Evolutionary conservation across 2,329 filamentous ascomycete species (phyloP).

Genomic region (Balansia obtecta): DNA sequence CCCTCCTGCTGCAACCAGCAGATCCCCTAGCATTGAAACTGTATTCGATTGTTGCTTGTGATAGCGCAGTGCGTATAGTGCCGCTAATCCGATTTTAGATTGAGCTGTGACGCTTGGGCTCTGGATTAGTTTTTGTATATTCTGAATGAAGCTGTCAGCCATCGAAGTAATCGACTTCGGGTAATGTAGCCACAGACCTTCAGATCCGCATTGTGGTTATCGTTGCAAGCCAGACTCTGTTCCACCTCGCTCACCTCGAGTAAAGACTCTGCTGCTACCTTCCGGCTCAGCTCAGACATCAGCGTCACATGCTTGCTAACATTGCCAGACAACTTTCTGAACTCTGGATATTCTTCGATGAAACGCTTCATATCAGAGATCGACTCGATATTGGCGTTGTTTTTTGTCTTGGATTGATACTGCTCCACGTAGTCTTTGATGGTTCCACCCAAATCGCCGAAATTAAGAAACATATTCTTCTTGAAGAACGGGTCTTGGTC

Average conservation of each 20-base stretch:
- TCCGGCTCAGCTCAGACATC: slow-evolving; percentile 82
- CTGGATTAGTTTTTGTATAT: slow-evolving; percentile 75
- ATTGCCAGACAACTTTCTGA: slow-evolving; percentile 91
- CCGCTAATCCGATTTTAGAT: slow-evolving; percentile 80
- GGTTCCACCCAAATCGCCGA: slow-evolving; percentile 86
- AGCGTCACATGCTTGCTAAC: slow-evolving; percentile 97
- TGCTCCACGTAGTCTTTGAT: slow-evolving; percentile 98
- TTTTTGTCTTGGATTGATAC: slow-evolving; percentile 96
- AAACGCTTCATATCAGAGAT: slow-evolving; percentile 99
- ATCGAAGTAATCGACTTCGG: not conserved
- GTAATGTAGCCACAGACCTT: slow-evolving; percentile 43
- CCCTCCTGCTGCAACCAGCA: slow-evolving; percentile 73
- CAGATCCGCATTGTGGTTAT: slow-evolving; percentile 85
- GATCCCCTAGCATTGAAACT: slow-evolving; percentile 72
- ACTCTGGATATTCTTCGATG: slow-evolving; percentile 97
- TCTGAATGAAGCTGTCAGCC: slow-evolving; percentile 33
- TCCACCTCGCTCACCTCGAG: slow-evolving; percentile 97
- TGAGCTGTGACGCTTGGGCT: slow-evolving; percentile 63
- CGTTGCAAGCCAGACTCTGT: slow-evolving; percentile 92
- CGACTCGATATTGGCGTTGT: slow-evolving; percentile 88
- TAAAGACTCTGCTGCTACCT: slow-evolving; percentile 73
- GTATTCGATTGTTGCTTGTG: slow-evolving; percentile 76
- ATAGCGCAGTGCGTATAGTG: slow-evolving; percentile 90
- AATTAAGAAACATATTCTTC: slow-evolving; percentile 98
- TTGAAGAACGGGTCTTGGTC: slow-evolving; percentile 98